Evolutionary conservation across 257 asterid genomes (phyloP).

Genomic region (Gentiana macrophylla): DNA sequence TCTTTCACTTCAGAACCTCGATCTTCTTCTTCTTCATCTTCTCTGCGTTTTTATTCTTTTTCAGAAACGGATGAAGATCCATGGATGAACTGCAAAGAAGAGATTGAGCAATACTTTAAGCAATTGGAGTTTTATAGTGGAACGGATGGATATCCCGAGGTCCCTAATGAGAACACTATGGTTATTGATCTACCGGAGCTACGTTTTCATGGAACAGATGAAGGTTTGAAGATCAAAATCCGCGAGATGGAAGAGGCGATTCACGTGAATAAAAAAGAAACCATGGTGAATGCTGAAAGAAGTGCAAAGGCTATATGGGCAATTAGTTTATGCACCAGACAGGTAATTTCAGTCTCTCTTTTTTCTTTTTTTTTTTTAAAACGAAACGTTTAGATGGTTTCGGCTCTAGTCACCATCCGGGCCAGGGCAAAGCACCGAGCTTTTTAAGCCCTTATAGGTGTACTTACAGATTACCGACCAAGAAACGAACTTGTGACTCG

Average conservation of each 20-base stretch:
- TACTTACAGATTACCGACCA: no score
- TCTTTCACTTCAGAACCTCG: slow-evolving; percentile 22
- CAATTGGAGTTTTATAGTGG: slow-evolving; percentile 24
- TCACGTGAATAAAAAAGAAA: slow-evolving; percentile 25
- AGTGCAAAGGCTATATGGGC: slow-evolving; percentile 46
- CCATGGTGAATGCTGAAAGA: slow-evolving; percentile 24
- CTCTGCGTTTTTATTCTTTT: no score
- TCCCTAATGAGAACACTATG: slow-evolving; percentile 10
- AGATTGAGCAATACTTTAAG: slow-evolving; percentile 33
- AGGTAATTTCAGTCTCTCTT: slow-evolving; percentile 37
- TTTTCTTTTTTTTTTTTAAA: background rate
- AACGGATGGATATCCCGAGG: slow-evolving; percentile 17
- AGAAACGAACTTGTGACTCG: no score
- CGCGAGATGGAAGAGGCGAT: slow-evolving; percentile 25
- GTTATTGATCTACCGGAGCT: slow-evolving; percentile 12
- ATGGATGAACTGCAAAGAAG: slow-evolving; percentile 39
- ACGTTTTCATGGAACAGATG: slow-evolving; percentile 16
- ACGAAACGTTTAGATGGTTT: background rate
- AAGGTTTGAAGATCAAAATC: slow-evolving; percentile 23
- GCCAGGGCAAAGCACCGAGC: no score
- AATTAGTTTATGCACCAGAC: slow-evolving; percentile 27
- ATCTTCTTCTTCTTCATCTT: background rate
- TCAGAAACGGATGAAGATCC: slow-evolving; percentile 1
- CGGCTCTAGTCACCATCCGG: no score
- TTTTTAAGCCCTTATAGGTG: no score